Percentiles rank a stretch among this genome's conserved stretches.
Conservation (phyloP, 2,329 filamentous ascomycete species). For the Diaporthe citrichinensis region DNA sequence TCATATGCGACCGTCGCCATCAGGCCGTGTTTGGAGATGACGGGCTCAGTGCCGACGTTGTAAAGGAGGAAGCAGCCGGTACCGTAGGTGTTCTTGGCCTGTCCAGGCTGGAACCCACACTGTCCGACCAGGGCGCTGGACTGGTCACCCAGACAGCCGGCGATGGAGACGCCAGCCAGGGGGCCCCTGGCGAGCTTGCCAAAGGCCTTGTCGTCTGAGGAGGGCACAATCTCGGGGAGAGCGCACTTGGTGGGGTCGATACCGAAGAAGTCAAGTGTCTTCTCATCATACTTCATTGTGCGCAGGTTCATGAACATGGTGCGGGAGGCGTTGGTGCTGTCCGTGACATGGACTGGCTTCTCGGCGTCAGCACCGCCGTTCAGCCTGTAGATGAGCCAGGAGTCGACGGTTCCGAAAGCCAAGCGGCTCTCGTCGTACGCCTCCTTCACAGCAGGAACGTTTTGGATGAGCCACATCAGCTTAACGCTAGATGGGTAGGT, state of each 20-base stretch:
- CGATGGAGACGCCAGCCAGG: constrained; percentile 79
- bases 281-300: constrained; percentile 84
- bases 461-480: constrained; percentile 84
- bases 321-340: constrained; percentile 88
- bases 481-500: constrained; percentile 92
- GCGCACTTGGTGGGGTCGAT: constrained; percentile 77
- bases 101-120: constrained; percentile 84
- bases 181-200: constrained; percentile 76
- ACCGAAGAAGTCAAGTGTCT: constrained; percentile 83
- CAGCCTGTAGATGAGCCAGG: constrained; percentile 88
- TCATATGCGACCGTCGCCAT: constrained; percentile 91
- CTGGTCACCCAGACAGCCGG: constrained; percentile 90
- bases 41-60: constrained; percentile 87
- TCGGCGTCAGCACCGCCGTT: constrained; percentile 78
- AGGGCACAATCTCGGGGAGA: constrained; percentile 87
- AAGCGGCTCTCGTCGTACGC: constrained; percentile 84
- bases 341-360: constrained; percentile 80
- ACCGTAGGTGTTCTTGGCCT: constrained; percentile 92
- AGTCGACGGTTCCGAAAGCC: constrained; percentile 89
- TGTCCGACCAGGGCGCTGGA: constrained; percentile 89
- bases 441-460: constrained; percentile 76
- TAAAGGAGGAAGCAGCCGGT: constrained; percentile 92
- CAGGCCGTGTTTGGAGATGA: constrained; percentile 86
- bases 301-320: constrained; percentile 96
- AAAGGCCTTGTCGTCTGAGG: constrained; percentile 80